These are phyloP conservation scores for Ogataea ganodermae DNA, from an alignment of 805 yeast species.

Conservation along the genomic window DNA sequence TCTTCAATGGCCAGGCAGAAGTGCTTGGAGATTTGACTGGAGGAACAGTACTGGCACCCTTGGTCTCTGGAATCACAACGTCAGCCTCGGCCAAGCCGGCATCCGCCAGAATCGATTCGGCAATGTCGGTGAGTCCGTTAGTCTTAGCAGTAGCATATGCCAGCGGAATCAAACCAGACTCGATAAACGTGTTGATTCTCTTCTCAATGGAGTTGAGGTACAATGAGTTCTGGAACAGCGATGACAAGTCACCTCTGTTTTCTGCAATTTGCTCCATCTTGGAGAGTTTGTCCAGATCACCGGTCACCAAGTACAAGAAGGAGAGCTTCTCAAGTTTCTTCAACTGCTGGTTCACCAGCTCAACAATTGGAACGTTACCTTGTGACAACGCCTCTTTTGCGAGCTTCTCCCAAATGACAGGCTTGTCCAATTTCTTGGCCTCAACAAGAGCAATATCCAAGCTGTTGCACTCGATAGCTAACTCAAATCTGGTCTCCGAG, in stretches of 20 bases:
- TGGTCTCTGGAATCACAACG: constrained; percentile 45
- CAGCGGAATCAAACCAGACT: constrained; percentile 80
- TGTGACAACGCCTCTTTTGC: constrained; percentile 86
- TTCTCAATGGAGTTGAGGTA: constrained; percentile 74
- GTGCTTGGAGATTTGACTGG: constrained; percentile 46
- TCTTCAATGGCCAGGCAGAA: constrained; percentile 81
- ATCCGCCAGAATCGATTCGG: constrained; percentile 67
- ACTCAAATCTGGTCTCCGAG: constrained; percentile 92
- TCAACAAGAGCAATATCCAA: constrained; percentile 83
- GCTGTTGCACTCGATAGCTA: constrained; percentile 93
- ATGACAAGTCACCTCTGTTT: constrained; percentile 76
- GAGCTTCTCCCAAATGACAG: constrained; percentile 75
- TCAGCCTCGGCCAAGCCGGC: constrained; percentile 66
- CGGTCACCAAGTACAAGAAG: constrained; percentile 82
- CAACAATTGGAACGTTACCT: constrained; percentile 85
- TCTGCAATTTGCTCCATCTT: constrained; percentile 92
- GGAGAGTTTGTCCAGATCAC: constrained; percentile 70
- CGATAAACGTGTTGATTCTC: constrained; percentile 71
- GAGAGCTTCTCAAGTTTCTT: constrained; percentile 86
- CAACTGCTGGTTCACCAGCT: constrained; percentile 84
- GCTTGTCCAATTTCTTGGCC: constrained; percentile 73
- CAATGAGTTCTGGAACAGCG: constrained; percentile 80
- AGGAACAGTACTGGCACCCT: constrained; percentile 45
- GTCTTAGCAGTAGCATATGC: constrained; percentile 93
- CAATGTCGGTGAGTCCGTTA: constrained; percentile 76